phyloP scores from a whole-genome alignment of 139 green algal species.

The Chlamydomonas schloesseri region DNA sequence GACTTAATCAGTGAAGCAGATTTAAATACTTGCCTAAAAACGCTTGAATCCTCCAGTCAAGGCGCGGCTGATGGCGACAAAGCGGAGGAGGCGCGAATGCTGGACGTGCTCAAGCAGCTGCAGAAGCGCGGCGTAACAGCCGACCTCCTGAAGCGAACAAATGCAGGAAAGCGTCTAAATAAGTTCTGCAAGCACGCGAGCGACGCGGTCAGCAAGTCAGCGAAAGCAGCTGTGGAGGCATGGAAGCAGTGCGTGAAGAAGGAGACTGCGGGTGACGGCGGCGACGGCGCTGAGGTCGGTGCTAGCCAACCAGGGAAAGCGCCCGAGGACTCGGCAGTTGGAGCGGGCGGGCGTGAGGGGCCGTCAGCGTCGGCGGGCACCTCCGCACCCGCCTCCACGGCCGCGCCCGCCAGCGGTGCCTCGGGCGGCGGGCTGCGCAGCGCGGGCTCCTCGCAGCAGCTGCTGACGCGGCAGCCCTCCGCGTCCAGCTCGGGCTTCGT shows the following conservation, averaged over 20 bases:
- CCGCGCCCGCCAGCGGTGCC: not conserved
- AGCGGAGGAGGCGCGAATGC: constrained; percentile 66
- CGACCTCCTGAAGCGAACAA: constrained; percentile 75
- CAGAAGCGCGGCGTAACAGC: constrained; percentile 68
- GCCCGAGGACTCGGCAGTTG: not conserved
- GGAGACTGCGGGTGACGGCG: not conserved
- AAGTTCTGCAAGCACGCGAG: constrained; percentile 79
- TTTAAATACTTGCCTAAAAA: constrained; percentile 30
- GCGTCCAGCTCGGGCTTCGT: not conserved
- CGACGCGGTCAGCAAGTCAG: constrained; percentile 61
- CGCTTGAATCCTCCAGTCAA: constrained; percentile 21
- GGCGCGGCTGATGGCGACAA: constrained; percentile 52
- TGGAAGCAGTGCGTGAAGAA: constrained; percentile 83
- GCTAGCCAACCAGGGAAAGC: too few species aligned
- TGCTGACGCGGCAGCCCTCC: constrained; percentile 25
- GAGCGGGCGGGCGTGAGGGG: not conserved
- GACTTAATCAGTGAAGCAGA: constrained; percentile 12
- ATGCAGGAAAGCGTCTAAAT: constrained; percentile 84
- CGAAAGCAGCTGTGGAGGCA: constrained; percentile 65
- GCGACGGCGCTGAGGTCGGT: not conserved
- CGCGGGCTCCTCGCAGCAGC: not conserved
- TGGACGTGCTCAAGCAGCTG: constrained; percentile 77
- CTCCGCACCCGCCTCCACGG: not conserved
- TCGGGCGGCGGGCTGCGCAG: not conserved
- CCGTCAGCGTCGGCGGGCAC: not conserved